Conservation (phyloP, 768 basidiomycete genomes). For the Amanita pallidorosea region DNA sequence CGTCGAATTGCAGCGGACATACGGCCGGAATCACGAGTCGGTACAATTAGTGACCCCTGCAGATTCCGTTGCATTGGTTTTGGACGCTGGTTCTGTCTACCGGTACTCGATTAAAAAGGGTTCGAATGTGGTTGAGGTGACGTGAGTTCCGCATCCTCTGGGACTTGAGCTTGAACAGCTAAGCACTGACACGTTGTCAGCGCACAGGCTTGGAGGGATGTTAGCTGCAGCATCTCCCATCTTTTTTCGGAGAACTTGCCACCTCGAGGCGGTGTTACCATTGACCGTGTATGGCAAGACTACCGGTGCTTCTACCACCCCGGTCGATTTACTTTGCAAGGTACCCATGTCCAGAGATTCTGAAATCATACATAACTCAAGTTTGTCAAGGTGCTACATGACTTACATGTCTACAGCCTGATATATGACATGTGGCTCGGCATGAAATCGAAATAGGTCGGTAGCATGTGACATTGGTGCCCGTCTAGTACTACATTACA, state of each 20-base stretch:
- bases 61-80: constrained; percentile 54
- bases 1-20: constrained; percentile 54
- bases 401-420: not conserved
- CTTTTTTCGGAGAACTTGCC: constrained; percentile 37
- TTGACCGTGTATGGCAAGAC: constrained; percentile 61
- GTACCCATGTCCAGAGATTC: not conserved
- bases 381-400: not conserved
- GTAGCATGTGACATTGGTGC: not conserved
- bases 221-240: constrained; percentile 49
- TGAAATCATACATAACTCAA: not conserved
- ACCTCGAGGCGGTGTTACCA: constrained; percentile 39
- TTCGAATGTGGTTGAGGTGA: constrained; percentile 58
- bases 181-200: constrained; percentile 19
- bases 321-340: not conserved
- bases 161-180: not conserved
- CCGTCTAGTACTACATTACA: not conserved
- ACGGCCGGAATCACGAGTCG: constrained; percentile 42
- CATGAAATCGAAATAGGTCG: not conserved
- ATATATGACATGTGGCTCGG: not conserved
- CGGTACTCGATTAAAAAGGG: constrained; percentile 58
- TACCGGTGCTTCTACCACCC: constrained; percentile 33
- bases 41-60: constrained; percentile 49
- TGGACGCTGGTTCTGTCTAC: constrained; percentile 61
- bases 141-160: constrained; percentile 30
- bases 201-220: constrained; percentile 57